These are phyloP conservation scores for Fomitopsis schrenkii DNA, from an alignment of 1,284 basidiomycete species.

Conservation along the genomic window DNA sequence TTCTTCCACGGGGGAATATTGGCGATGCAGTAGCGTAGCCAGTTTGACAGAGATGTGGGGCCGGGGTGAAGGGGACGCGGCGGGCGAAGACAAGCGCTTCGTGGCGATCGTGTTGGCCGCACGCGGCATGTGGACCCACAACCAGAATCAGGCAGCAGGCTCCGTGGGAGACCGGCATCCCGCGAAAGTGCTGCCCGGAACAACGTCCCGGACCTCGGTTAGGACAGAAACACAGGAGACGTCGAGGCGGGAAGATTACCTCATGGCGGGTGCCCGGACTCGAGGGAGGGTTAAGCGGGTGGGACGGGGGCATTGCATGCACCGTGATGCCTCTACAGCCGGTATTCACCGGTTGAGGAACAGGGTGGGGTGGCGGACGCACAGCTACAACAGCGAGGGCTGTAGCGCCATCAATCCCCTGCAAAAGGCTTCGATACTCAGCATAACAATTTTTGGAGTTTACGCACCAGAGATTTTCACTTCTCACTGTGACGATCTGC, in stretches of 20 bases:
- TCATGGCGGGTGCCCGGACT: neutral
- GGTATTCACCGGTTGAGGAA: no score
- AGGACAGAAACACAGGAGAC: neutral
- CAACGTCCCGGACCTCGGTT: neutral
- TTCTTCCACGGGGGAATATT: constrained; percentile 7
- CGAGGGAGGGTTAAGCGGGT: neutral
- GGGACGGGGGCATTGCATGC: neutral
- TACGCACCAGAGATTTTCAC: no score
- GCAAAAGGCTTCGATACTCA: no score
- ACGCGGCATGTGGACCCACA: constrained; percentile 21
- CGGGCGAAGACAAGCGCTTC: constrained; percentile 19
- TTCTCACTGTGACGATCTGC: no score
- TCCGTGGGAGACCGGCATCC: neutral
- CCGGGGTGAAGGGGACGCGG: constrained; percentile 10
- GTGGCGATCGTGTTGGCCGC: constrained; percentile 19
- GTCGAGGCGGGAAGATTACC: neutral
- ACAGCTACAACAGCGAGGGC: no score
- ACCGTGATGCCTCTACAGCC: neutral
- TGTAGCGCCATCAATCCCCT: no score
- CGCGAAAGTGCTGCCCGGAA: neutral
- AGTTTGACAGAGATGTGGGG: constrained; percentile 12
- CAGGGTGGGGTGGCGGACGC: no score
- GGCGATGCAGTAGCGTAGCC: constrained; percentile 11
- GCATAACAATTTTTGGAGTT: no score
- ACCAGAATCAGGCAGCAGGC: constrained; percentile 8